Conservation (phyloP, 345 rosid species). For the Raphanus raphanistrum region DNA sequence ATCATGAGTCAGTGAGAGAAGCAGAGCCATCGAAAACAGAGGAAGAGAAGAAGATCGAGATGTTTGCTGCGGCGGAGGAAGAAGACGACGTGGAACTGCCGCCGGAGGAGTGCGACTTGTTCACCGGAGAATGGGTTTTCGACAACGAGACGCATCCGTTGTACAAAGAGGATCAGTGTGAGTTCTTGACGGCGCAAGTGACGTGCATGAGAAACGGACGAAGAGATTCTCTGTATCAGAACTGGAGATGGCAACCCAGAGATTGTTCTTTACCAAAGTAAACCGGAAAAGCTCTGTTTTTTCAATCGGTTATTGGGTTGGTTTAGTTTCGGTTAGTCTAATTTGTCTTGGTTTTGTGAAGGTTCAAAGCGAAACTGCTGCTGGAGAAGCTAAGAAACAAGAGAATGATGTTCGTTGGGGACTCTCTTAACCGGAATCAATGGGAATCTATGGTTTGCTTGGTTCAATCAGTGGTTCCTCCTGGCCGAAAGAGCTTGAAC, state of each 20-base stretch:
- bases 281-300: constrained; percentile 19
- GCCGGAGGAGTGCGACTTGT: constrained; percentile 84
- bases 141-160: constrained; percentile 73
- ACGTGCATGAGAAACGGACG: constrained; percentile 95
- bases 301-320: not conserved
- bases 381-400: constrained; percentile 27
- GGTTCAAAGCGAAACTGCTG: not conserved
- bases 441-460: not conserved
- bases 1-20: constrained; percentile 22
- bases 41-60: constrained; percentile 34
- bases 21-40: constrained; percentile 29
- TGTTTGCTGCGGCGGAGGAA: constrained; percentile 27
- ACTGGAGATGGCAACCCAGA: not conserved
- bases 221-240: constrained; percentile 58
- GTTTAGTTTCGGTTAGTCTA: not conserved
- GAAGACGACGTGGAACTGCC: constrained; percentile 66
- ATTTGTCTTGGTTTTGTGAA: not conserved
- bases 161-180: constrained; percentile 84
- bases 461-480: constrained; percentile 72
- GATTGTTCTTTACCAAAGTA: constrained; percentile 58
- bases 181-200: constrained; percentile 80
- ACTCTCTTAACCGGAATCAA: not conserved
- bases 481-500: constrained; percentile 69
- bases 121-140: constrained; percentile 79
- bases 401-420: not conserved